These are phyloP conservation scores for Mycena maculata DNA, from an alignment of 768 basidiomycete genomes.

Conservation along the genomic window DNA sequence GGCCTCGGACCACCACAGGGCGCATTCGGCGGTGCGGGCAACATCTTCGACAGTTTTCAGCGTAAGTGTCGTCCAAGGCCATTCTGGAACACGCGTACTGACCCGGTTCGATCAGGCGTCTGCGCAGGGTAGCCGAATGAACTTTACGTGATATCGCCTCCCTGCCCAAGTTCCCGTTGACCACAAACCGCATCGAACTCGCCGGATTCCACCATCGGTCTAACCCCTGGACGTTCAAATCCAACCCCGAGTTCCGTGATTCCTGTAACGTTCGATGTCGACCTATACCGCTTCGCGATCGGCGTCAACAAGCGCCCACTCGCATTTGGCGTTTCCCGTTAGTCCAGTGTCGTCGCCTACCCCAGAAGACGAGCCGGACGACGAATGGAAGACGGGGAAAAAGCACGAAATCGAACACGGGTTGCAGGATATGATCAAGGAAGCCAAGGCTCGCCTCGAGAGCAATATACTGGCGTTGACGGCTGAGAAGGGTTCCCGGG, in stretches of 20 bases:
- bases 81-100: slow-evolving; percentile 21
- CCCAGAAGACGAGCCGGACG: slow-evolving; percentile 60
- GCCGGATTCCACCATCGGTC: slow-evolving; percentile 20
- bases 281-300: slow-evolving; percentile 26
- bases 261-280: slow-evolving; percentile 13
- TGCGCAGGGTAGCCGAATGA: slow-evolving; percentile 27
- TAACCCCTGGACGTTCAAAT: not conserved
- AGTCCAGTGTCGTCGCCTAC: slow-evolving; percentile 22
- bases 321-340: not conserved
- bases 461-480: slow-evolving; percentile 41
- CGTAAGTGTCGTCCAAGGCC: slow-evolving; percentile 15
- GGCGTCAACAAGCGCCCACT: slow-evolving; percentile 21
- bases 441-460: slow-evolving; percentile 70
- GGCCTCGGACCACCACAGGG: slow-evolving; percentile 29
- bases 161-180: slow-evolving; percentile 28
- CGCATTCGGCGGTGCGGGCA: slow-evolving; percentile 21
- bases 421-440: slow-evolving; percentile 59
- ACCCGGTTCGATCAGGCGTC: slow-evolving; percentile 2
- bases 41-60: slow-evolving; percentile 11
- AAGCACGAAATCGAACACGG: slow-evolving; percentile 62
- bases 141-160: slow-evolving; percentile 31
- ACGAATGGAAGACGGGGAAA: slow-evolving; percentile 63
- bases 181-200: slow-evolving; percentile 31
- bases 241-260: slow-evolving; percentile 11
- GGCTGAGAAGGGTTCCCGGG: not conserved